Base-by-base conservation (phyloP, 2,329 filamentous ascomycete species). In the Ustulina deusta region DNA sequence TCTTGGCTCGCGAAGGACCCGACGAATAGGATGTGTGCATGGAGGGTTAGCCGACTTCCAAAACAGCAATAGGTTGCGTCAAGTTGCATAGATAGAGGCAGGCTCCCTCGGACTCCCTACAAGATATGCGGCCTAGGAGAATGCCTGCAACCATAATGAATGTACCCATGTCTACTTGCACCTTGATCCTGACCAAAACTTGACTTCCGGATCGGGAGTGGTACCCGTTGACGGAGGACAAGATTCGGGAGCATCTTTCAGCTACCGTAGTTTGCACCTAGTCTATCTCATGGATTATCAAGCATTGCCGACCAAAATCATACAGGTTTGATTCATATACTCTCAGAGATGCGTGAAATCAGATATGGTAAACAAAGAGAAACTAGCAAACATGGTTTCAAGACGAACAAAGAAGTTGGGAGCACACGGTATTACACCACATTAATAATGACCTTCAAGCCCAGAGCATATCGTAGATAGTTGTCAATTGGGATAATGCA, bases 291-390 rank as follows among this genome's bases (percentile, higher is more conserved):
- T 11, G 22, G 25, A 51, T 29, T 17, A 13, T 51, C 46, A 51
- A 2, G 7, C 1, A 34, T 32, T 9, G 3, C 17, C 5, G 6
- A 52, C 29, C 29, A 34, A 25, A 20, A 10, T 1, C 4, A 17
- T 34, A 34, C 29, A n/a, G 3, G 17, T 34, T 10, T 34, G 17
- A 20, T 55, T 56, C 20, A 20, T 6, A n/a, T 32, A 17, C 1
- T 17, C 27, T 51, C 10, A 38, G n/a, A 36, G 34, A 49, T 17
- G 27, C 11, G 34, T 42, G 36, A 29, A 42, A 29, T 42, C 15
- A 42, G 54, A 11, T n/a, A 51, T 22, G 25, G 6, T 25, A 20
- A 40, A 65, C 63, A 65, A 61, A 65, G 63, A 25, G 25, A 46
- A 20, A 25, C 7, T 25, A 48, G 27, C 9, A 54, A 49, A 46